Conservation (phyloP, 805 yeast genomes). For the Lachancea nothofagi region DNA sequence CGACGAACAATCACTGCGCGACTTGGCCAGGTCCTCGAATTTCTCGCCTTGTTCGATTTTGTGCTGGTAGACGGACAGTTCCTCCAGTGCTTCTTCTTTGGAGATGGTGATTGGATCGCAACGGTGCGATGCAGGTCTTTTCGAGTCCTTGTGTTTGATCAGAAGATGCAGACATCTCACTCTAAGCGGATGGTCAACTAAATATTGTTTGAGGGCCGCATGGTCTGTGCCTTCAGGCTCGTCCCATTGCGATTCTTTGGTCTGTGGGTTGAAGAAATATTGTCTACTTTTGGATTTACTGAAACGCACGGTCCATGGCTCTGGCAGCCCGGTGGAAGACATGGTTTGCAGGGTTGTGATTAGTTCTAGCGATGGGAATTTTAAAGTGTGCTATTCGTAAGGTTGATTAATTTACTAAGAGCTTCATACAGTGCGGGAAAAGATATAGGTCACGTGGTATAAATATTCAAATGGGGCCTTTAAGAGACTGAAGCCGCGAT, state of each 20-base stretch:
- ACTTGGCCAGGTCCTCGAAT: constrained; percentile 66
- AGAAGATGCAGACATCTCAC: constrained; percentile 78
- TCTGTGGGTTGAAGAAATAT: constrained; percentile 67
- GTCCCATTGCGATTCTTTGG: constrained; percentile 80
- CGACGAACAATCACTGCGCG: constrained; percentile 86
- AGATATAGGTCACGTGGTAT: too few relatives aligned
- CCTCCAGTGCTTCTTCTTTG: constrained; percentile 76
- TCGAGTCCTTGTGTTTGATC: constrained; percentile 73
- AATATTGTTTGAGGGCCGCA: constrained; percentile 50
- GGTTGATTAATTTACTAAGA: too few relatives aligned
- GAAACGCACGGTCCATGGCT: constrained; percentile 73
- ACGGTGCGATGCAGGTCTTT: constrained; percentile 93
- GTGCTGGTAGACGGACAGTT: constrained; percentile 52
- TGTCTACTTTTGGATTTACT: constrained; percentile 81
- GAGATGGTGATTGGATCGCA: constrained; percentile 65
- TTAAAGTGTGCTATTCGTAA: too few relatives aligned
- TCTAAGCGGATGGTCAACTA: constrained; percentile 54
- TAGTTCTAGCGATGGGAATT: too few relatives aligned
- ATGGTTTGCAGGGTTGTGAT: neutral
- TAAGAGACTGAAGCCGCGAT: too few relatives aligned
- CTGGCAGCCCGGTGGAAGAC: constrained; percentile 67
- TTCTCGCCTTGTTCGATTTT: constrained; percentile 60
- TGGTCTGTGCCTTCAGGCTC: constrained; percentile 81
- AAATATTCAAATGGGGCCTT: too few relatives aligned
- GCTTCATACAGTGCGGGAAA: too few relatives aligned